phyloP scores from a whole-genome alignment of 2,329 filamentous ascomycete species.

The Fusarium praegraminearum region DNA sequence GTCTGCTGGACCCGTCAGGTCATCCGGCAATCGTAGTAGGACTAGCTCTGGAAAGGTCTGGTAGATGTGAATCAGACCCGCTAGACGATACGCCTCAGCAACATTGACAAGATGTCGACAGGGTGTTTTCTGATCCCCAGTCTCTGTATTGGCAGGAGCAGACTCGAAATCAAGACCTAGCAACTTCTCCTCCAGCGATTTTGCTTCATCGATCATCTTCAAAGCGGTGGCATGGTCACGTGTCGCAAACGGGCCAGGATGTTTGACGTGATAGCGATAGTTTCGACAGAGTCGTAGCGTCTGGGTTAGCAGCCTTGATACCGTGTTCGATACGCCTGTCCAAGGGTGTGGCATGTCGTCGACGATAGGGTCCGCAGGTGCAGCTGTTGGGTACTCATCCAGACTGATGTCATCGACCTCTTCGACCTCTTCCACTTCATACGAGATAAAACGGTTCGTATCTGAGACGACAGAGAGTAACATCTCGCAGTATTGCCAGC shows the following conservation, averaged over 20 bases:
- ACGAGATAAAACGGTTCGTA: constrained; percentile 40
- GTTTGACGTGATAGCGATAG: constrained; percentile 48
- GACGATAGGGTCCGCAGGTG: constrained; percentile 19
- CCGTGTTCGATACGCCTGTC: constrained; percentile 53
- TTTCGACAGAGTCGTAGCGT: constrained; percentile 53
- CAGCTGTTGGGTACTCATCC: constrained; percentile 32
- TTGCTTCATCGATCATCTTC: constrained; percentile 50
- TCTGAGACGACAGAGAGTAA: constrained; percentile 54
- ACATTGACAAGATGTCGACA: constrained; percentile 51
- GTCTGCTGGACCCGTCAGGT: background rate
- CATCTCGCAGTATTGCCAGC: constrained; percentile 56
- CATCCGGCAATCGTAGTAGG: constrained; percentile 45
- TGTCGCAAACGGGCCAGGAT: constrained; percentile 30
- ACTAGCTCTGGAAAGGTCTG: constrained; percentile 54
- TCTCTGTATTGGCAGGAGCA: constrained; percentile 38
- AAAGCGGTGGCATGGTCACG: constrained; percentile 33
- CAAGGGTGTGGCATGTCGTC: constrained; percentile 52
- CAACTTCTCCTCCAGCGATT: constrained; percentile 51
- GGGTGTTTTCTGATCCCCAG: constrained; percentile 47
- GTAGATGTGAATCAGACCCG: constrained; percentile 55
- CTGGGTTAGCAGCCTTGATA: constrained; percentile 52
- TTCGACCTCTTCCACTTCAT: constrained; percentile 15
- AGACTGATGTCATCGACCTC: constrained; percentile 26
- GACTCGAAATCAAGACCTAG: constrained; percentile 47
- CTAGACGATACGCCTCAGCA: constrained; percentile 55